Evolutionary conservation across 208 protist genomes (phyloP).

Genomic region (Trypanosomatidae sp.): DNA sequence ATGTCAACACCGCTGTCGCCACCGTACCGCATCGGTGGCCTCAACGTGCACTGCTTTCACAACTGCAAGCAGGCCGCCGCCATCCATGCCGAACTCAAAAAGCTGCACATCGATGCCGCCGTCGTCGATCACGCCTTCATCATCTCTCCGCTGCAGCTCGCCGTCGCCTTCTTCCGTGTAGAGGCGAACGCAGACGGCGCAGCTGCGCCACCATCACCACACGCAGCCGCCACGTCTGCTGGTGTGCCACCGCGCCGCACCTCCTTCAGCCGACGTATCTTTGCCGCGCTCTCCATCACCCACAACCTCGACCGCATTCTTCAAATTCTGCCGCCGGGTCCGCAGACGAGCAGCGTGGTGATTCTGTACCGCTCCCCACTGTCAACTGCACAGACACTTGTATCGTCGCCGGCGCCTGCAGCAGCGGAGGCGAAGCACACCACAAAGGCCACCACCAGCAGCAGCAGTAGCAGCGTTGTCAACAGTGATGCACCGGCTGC

Average conservation of each 20-base stretch:
- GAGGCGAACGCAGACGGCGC: slow-evolving; percentile 9
- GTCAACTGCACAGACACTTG: too few species aligned
- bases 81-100: slow-evolving; percentile 48
- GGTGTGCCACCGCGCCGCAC: too few species aligned
- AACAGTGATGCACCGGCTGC: slow-evolving; percentile 6
- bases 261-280: slow-evolving; percentile 39
- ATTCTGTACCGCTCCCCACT: too few species aligned
- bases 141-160: slow-evolving; percentile 68
- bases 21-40: slow-evolving; percentile 15
- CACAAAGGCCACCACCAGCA: not conserved
- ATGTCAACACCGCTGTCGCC: not conserved
- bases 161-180: slow-evolving; percentile 57
- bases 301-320: slow-evolving; percentile 66
- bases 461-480: not conserved
- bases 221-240: not conserved
- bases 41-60: slow-evolving; percentile 47
- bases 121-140: slow-evolving; percentile 71
- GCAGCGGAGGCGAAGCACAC: too few species aligned
- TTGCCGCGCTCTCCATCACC: slow-evolving; percentile 54
- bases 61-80: slow-evolving; percentile 37
- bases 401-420: too few species aligned
- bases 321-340: slow-evolving; percentile 45
- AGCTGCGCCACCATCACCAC: not conserved
- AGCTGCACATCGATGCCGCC: slow-evolving; percentile 47
- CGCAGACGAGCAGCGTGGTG: slow-evolving; percentile 46